These are phyloP conservation scores for Lipomyces sp. DNA, from an alignment of 805 yeast species.

Conservation along the genomic window DNA sequence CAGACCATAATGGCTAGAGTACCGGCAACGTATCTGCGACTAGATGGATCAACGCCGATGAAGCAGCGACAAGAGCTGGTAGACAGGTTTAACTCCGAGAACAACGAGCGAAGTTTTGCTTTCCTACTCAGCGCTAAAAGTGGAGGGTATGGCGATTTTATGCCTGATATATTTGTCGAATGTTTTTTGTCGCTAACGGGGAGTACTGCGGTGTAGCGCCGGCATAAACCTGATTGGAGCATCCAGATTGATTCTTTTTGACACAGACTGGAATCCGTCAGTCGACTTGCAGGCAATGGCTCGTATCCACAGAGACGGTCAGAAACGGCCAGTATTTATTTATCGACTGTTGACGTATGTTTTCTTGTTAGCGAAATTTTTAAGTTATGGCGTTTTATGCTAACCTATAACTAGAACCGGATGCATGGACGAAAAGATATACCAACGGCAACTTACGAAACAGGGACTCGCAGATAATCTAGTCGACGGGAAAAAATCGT, in stretches of 20 bases:
- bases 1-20: conserved; percentile 53
- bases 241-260: conserved; percentile 76
- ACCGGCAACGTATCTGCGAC: conserved; percentile 52
- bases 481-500: conserved; percentile 41
- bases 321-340: conserved; percentile 67
- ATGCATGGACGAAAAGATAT: conserved; percentile 88
- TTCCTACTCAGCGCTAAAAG: conserved; percentile 83
- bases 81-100: conserved; percentile 57
- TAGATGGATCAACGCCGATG: conserved; percentile 83
- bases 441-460: conserved; percentile 87
- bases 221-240: conserved; percentile 92
- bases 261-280: conserved; percentile 97
- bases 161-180: no score
- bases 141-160: conserved; percentile 60
- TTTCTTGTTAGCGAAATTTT: not conserved
- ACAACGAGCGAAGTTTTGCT: conserved; percentile 46
- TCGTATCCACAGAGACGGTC: conserved; percentile 92
- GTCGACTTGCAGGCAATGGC: conserved; percentile 94
- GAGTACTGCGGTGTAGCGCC: conserved; percentile 37
- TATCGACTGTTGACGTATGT: conserved; percentile 66
- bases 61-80: conserved; percentile 65
- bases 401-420: conserved; percentile 53
- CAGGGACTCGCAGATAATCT: conserved; percentile 73
- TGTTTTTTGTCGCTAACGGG: not conserved
- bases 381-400: not conserved